Evolutionary conservation across 768 basidiomycete species (phyloP), one percentile per base, ranked within the genome.

Genomic region (Tricholoma saponaceum): DNA sequence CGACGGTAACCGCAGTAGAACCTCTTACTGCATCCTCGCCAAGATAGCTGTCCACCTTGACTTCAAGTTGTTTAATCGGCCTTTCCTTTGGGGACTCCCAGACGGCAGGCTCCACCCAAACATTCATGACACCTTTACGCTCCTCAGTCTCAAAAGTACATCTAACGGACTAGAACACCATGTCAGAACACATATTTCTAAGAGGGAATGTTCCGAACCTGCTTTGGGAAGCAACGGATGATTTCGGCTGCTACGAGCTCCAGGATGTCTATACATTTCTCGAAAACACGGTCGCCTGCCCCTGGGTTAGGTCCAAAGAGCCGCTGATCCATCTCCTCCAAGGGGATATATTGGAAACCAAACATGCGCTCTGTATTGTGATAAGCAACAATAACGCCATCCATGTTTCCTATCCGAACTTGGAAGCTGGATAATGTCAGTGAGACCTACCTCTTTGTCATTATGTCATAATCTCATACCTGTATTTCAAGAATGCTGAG

Each of bases 351-450:
- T 70, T 98, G 93, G 77, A 98, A 98, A 0, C 96, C 96, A 64
- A 94, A 94, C 51, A 97, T 82, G 16, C 82, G 80, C 6, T 83
- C 83, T 0, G 92, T 95, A 60, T 96, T 97, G 66, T 93, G 91
- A 66, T 90, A 92, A 20, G 92, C 86, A 37, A 93, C 84, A 58
- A 94, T 79, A 7, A 98, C 88, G 14, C 96, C 96, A 66, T 97
- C 95, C 96, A 98, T 98, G 67, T 88, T 85, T 8, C 96, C 96
- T 59, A 99, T 98, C 4, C 96, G 87, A 2, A 83, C 95, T 79
- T 99, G 96, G 75, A 98, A 89, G 61, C 92, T 94, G 32, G 37
- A 47, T 49, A 54, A 44, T 22, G 39, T 55, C 37, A 53, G 22
- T 44, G 5, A 44, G 8, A 22, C 32, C 30, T 35, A 18, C 41